Conservation (phyloP, 2,329 filamentous ascomycete species). For the Orbilia brochopaga region DNA sequence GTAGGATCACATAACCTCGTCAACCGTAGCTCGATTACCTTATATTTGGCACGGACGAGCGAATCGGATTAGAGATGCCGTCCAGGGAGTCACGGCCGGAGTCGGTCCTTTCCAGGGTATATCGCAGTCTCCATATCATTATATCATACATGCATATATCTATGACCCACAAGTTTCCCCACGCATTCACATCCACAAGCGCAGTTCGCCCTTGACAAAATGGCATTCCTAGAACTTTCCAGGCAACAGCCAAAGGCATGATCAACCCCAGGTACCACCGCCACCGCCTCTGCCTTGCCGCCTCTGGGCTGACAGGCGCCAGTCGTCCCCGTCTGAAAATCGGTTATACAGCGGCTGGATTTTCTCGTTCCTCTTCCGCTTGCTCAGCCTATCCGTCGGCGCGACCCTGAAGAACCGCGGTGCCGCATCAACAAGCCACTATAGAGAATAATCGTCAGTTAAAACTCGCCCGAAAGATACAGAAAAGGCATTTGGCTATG, state of each 20-base stretch:
- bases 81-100: background rate
- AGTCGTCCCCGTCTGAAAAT: conserved; percentile 90
- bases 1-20: too few relatives aligned
- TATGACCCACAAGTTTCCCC: background rate
- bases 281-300: conserved; percentile 82
- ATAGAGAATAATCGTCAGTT: conserved; percentile 39
- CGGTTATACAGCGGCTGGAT: conserved; percentile 96
- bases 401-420: conserved; percentile 99
- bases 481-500: conserved; percentile 6
- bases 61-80: background rate
- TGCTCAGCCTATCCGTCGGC: conserved; percentile 81
- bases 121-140: background rate
- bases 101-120: background rate
- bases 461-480: background rate
- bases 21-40: background rate
- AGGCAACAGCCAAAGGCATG: background rate
- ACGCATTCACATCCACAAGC: too few relatives aligned
- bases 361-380: conserved; percentile 89
- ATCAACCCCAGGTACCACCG: conserved; percentile 80
- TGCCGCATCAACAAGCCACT: conserved; percentile 88
- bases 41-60: background rate
- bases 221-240: background rate
- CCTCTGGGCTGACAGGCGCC: conserved; percentile 87
- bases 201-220: background rate
- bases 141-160: background rate